A percentile compares a stretch with the other conserved stretches of the same genome.
Evolutionary conservation across 495 filamentous ascomycete species (phyloP).

Genomic region (Penicillium odoratum): DNA sequence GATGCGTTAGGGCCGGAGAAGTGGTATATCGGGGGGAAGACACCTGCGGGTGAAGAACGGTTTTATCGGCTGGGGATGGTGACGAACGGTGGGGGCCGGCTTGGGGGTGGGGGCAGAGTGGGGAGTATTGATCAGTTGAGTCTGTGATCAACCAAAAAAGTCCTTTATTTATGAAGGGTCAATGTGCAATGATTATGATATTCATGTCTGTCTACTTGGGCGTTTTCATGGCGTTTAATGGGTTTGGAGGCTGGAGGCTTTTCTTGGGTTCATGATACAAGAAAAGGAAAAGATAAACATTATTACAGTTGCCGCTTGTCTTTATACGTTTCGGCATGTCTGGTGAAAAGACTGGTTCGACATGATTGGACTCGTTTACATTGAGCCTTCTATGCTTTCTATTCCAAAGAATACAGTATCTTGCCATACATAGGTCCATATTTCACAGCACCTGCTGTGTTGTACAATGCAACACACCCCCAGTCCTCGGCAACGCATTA

Average conservation of each 20-base stretch:
- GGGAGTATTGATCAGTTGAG: slow-evolving; percentile 64
- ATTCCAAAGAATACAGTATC: background rate
- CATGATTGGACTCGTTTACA: background rate
- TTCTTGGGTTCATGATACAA: slow-evolving; percentile 6
- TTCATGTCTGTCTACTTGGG: background rate
- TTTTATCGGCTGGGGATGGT: slow-evolving; percentile 76
- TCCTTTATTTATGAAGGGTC: background rate
- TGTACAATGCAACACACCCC: slow-evolving; percentile 37
- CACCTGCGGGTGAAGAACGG: slow-evolving; percentile 80
- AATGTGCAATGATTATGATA: slow-evolving; percentile 2
- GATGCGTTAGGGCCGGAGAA: slow-evolving; percentile 76
- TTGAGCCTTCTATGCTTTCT: too few relatives aligned
- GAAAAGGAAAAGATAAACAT: slow-evolving; percentile 9
- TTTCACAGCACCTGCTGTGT: slow-evolving; percentile 35
- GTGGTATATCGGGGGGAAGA: slow-evolving; percentile 88
- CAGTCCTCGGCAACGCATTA: slow-evolving; percentile 29
- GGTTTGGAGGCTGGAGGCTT: background rate
- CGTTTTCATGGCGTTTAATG: slow-evolving; percentile 2
- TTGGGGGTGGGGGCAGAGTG: slow-evolving; percentile 57
- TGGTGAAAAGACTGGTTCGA: background rate
- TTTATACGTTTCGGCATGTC: background rate
- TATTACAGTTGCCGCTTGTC: background rate
- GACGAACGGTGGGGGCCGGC: slow-evolving; percentile 47
- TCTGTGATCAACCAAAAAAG: slow-evolving; percentile 44
- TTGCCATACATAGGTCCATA: background rate